These are phyloP conservation scores for Sphaerulina musiva DNA, from an alignment of 2,329 filamentous ascomycete genomes.

Conservation along the genomic window DNA sequence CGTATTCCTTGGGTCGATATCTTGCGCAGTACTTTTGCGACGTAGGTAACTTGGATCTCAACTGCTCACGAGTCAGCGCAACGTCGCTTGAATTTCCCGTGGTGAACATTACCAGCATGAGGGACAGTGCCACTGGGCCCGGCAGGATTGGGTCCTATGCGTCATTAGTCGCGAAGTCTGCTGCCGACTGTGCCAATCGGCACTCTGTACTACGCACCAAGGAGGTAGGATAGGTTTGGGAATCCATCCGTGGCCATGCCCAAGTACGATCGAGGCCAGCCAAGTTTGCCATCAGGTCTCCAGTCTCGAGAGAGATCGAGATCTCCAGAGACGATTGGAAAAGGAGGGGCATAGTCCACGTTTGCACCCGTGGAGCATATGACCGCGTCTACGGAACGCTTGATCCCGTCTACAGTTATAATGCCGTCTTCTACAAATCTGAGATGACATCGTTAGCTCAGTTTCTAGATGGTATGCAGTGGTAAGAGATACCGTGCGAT, in stretches of 20 bases:
- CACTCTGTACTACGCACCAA: slow-evolving; percentile 13
- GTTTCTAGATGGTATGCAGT: background rate
- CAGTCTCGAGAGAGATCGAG: slow-evolving; percentile 28
- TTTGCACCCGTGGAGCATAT: slow-evolving; percentile 42
- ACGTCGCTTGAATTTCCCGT: background rate
- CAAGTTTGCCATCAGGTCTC: slow-evolving; percentile 33
- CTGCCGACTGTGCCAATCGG: background rate
- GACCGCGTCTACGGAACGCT: slow-evolving; percentile 37
- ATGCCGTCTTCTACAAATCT: slow-evolving; percentile 37
- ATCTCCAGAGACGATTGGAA: slow-evolving; percentile 26
- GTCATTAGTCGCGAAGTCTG: background rate
- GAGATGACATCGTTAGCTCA: background rate
- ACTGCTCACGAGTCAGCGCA: slow-evolving; percentile 30
- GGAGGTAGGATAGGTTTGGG: slow-evolving; percentile 25
- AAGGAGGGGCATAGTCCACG: slow-evolving; percentile 31
- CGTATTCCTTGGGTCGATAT: slow-evolving; percentile 59
- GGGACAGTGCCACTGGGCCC: slow-evolving; percentile 20
- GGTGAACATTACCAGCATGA: slow-evolving; percentile 39
- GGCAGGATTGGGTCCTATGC: slow-evolving; percentile 19
- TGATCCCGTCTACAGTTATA: slow-evolving; percentile 36
- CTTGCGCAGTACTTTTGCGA: slow-evolving; percentile 62
- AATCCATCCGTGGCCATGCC: slow-evolving; percentile 24
- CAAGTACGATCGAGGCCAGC: slow-evolving; percentile 28
- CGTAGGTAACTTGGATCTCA: slow-evolving; percentile 60
- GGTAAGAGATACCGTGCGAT: slow-evolving; percentile 29